phyloP scores from a whole-genome alignment of 2,329 filamentous ascomycete genomes.

The Diaporthe velutina region DNA sequence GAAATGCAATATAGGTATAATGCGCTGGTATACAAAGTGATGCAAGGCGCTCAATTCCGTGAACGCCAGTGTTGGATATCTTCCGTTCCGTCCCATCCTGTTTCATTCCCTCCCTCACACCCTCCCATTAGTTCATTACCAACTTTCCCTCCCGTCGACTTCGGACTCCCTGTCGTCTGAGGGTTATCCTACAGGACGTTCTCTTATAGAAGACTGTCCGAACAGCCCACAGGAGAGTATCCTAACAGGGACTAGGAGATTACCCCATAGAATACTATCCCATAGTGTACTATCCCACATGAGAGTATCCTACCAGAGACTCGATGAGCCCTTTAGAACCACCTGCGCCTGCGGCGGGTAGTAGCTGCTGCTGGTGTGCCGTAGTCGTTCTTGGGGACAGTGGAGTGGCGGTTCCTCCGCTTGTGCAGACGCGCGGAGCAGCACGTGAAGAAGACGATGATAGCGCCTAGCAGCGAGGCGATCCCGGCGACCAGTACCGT shows the following conservation, averaged over 20 bases:
- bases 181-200: too few species aligned
- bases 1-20: constrained; percentile 27
- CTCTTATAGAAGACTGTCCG: too few species aligned
- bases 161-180: too few species aligned
- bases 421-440: constrained; percentile 63
- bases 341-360: constrained; percentile 41
- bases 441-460: constrained; percentile 73
- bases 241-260: too few species aligned
- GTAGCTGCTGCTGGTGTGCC: constrained; percentile 36
- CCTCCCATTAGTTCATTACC: constrained; percentile 9
- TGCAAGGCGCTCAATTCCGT: constrained; percentile 1
- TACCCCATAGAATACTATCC: too few species aligned
- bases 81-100: not conserved
- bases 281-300: too few species aligned
- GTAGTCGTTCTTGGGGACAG: constrained; percentile 48
- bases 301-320: too few species aligned
- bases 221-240: too few species aligned
- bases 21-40: constrained; percentile 6
- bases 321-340: constrained; percentile 37
- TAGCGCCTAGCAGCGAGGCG: constrained; percentile 65
- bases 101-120: not conserved
- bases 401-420: constrained; percentile 46
- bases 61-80: constrained; percentile 4
- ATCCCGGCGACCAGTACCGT: constrained; percentile 68
- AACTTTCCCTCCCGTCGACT: not conserved